Conservation (phyloP, 805 yeast genomes). For the Pichia californica region DNA sequence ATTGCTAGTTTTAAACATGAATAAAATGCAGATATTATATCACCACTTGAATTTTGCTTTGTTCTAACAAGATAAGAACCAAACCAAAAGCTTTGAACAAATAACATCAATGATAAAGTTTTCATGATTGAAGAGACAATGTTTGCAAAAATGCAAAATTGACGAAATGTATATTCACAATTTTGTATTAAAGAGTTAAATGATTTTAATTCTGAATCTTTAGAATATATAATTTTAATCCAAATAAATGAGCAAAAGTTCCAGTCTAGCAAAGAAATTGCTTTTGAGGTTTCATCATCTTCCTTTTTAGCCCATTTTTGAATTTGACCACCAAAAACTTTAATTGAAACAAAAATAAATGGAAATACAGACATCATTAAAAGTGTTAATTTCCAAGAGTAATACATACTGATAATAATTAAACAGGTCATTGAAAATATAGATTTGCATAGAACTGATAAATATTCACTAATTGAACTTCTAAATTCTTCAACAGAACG, state of each 20-base stretch:
- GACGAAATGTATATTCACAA: constrained; percentile 36
- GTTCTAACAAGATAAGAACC: constrained; percentile 62
- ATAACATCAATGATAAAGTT: constrained; percentile 59
- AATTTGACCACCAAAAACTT: constrained; percentile 44
- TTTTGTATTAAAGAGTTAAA: constrained; percentile 30
- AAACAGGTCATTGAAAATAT: constrained; percentile 47
- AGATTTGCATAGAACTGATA: constrained; percentile 51
- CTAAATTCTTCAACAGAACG: constrained; percentile 71
- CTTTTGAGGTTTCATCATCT: constrained; percentile 47
- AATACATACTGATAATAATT: constrained; percentile 58
- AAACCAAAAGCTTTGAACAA: constrained; percentile 90
- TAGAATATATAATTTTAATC: constrained; percentile 57
- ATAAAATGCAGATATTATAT: constrained; percentile 76
- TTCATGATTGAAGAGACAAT: constrained; percentile 53
- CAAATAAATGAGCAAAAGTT: constrained; percentile 51
- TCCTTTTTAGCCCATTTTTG: constrained; percentile 46
- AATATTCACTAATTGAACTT: constrained; percentile 58
- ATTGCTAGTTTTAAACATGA: constrained; percentile 72
- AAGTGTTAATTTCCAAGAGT: constrained; percentile 81
- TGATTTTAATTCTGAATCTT: constrained; percentile 40
- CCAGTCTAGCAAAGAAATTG: constrained; percentile 68
- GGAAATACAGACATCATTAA: constrained; percentile 75
- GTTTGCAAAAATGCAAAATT: constrained; percentile 41
- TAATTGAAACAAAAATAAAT: constrained; percentile 44
- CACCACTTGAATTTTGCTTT: constrained; percentile 47